Evolutionary conservation across 208 protist species (phyloP).

Genomic region (Sergeia podlipaevii): DNA sequence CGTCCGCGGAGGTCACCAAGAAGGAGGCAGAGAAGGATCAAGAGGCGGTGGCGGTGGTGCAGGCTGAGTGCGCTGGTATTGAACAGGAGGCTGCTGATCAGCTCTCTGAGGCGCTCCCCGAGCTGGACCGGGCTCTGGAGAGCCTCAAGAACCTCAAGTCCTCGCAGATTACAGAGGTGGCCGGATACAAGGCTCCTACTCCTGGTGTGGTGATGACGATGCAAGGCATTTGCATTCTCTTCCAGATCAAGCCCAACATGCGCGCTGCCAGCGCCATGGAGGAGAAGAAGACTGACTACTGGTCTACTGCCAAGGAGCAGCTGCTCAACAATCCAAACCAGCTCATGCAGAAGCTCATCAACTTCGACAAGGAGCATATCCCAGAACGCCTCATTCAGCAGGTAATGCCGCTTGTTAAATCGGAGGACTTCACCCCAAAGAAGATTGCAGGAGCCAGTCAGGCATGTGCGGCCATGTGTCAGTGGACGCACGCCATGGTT

Average conservation of each 20-base stretch:
- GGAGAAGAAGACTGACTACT: slow-evolving; percentile 96
- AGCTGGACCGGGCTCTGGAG: slow-evolving; percentile 94
- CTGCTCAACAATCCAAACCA: slow-evolving; percentile 89
- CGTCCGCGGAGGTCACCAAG: slow-evolving; percentile 91
- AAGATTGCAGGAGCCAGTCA: slow-evolving; percentile 94
- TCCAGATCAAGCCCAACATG: slow-evolving; percentile 96
- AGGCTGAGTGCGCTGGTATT: slow-evolving; percentile 92
- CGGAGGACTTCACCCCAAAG: slow-evolving; percentile 94
- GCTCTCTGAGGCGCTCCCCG: slow-evolving; percentile 95
- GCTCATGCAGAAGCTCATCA: slow-evolving; percentile 92
- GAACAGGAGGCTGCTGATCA: slow-evolving; percentile 94
- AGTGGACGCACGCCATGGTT: slow-evolving; percentile 98
- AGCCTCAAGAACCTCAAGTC: slow-evolving; percentile 96
- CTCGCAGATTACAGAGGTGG: slow-evolving; percentile 96
- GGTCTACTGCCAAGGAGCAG: slow-evolving; percentile 92
- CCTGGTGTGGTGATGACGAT: slow-evolving; percentile 96
- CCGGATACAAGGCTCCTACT: slow-evolving; percentile 94
- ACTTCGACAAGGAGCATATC: slow-evolving; percentile 97
- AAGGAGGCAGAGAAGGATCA: slow-evolving; percentile 91
- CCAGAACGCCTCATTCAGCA: slow-evolving; percentile 93
- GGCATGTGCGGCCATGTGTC: slow-evolving; percentile 97
- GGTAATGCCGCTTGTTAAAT: slow-evolving; percentile 91
- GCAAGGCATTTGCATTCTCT: slow-evolving; percentile 98
- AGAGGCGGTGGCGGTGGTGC: slow-evolving; percentile 89
- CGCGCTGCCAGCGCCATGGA: slow-evolving; percentile 93